Percentiles rank a stretch among this genome's conserved stretches.
These are phyloP conservation scores for Fraxinus cuspidata DNA, from an alignment of 257 asterid species.

Conservation along the genomic window DNA sequence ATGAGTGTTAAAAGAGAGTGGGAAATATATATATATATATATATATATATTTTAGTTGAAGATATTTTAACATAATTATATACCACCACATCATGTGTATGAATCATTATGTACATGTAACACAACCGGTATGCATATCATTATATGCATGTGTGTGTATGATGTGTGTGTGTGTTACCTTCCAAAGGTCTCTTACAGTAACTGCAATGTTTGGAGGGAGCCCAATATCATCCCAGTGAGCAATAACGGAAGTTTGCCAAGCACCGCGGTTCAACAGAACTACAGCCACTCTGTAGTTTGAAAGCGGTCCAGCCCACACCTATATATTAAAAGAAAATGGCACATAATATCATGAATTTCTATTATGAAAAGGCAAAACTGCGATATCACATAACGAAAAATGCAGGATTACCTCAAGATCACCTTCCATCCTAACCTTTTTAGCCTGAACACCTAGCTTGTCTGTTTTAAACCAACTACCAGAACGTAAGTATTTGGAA, in stretches of 20 bases:
- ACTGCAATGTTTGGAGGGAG: conserved; percentile 52
- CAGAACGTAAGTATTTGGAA: background rate
- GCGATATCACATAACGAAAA: background rate
- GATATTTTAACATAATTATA: too few species aligned
- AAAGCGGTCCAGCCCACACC: conserved; percentile 95
- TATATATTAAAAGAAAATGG: conserved; percentile 8
- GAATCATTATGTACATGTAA: too few species aligned
- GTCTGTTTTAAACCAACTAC: conserved; percentile 41
- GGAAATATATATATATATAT: too few species aligned
- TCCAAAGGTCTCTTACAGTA: conserved; percentile 76
- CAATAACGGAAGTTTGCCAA: conserved; percentile 36
- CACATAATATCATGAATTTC: background rate
- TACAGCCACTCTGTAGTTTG: conserved; percentile 64
- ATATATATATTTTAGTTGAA: too few species aligned
- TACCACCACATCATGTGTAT: too few species aligned
- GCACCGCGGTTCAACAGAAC: conserved; percentile 72
- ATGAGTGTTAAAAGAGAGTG: too few species aligned
- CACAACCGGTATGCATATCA: background rate
- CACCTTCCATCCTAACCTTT: conserved; percentile 83
- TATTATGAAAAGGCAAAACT: background rate
- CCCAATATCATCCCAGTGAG: conserved; percentile 83
- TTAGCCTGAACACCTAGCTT: conserved; percentile 77
- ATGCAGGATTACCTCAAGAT: conserved; percentile 58
- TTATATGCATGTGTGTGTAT: background rate
- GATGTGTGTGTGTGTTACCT: conserved; percentile 36